Evolutionary conservation across 345 rosid species (phyloP).

Genomic region (Trapa bicornis): DNA sequence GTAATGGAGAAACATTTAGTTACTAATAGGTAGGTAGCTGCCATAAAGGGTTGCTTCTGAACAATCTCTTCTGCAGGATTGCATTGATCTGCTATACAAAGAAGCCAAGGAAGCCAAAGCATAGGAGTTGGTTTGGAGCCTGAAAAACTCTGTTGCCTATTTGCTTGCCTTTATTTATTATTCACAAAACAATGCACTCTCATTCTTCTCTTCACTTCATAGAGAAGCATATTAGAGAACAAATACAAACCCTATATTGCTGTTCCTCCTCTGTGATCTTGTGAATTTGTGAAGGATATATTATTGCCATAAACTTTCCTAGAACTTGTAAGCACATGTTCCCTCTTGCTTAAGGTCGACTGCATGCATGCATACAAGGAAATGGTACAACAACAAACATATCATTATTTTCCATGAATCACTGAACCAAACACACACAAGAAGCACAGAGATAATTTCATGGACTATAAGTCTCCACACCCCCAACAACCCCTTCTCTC

Average conservation of each 20-base stretch:
- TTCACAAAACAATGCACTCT: not conserved
- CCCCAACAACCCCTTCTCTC: too few species aligned
- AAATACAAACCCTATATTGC: not conserved
- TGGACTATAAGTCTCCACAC: not conserved
- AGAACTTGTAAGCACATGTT: not conserved
- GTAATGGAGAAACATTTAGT: conserved; percentile 14
- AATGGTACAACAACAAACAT: too few species aligned
- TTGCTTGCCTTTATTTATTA: not conserved
- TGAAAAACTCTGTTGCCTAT: not conserved
- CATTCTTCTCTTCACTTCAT: not conserved
- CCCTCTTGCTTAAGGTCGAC: too few species aligned
- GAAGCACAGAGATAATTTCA: not conserved
- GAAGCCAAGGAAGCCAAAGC: not conserved
- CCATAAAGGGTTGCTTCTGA: not conserved
- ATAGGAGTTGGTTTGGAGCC: not conserved
- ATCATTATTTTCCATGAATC: too few species aligned
- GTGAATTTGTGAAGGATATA: not conserved
- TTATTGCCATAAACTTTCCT: not conserved
- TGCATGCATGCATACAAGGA: too few species aligned
- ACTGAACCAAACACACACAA: too few species aligned
- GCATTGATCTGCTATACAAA: too few species aligned
- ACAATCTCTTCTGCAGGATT: conserved; percentile 25
- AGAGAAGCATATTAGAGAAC: not conserved
- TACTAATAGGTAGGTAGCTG: not conserved
- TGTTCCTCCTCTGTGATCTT: not conserved